Base-by-base conservation (phyloP, 208 protist genomes). In the Crithidia sp. region DNA sequence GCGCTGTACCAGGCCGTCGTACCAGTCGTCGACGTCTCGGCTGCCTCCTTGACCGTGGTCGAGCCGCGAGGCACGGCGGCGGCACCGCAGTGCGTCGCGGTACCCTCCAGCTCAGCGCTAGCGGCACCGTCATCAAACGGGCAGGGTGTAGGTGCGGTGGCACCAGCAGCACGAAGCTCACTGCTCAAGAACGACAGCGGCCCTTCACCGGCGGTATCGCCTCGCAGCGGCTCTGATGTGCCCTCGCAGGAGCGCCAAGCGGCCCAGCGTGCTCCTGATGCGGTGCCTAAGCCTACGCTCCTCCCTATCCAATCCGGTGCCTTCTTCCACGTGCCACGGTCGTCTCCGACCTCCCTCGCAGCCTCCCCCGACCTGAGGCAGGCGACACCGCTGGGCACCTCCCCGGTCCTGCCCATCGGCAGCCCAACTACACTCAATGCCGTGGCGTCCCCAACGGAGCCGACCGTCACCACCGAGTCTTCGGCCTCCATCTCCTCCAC, bases 1-100 rank as follows among this genome's bases (percentile, higher is more conserved):
- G 40, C 54, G 9, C 40, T 68, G 16, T 62, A 67, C 44, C 47
- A 28, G 2, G 50, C 44, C 44, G 56, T 67, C 8, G 47, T 50
- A 0, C 58, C 68, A 2, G 64, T 39, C 17, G 39, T 39, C 17
- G 52, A 39, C n/a, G 6, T 57, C 10, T 6, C 49, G 2, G 36
- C 12, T 44, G 19, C 2, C 0, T 12, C 52, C 0, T 28, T 45
- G 17, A 10, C 2, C 8, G 19, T n/a, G 14, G 7, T 5, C 5
- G 64, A 40, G n/a, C 14, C 40, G 28, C 16, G 13, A n/a, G 16
- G 9, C 2, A 5, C 37, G 9, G 5, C 10, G 10, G 39, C 52
- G 39, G 14, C 64, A n/a, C 40, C 64, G 9, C 64, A 45, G 7
- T 16, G 43, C 12, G 36, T 39, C n/a, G 10, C 64, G 36, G 39